A percentile compares a stretch with the other conserved stretches of the same genome.
Evolutionary conservation across 257 asterid genomes (phyloP).

Genomic region (Avicennia marina): DNA sequence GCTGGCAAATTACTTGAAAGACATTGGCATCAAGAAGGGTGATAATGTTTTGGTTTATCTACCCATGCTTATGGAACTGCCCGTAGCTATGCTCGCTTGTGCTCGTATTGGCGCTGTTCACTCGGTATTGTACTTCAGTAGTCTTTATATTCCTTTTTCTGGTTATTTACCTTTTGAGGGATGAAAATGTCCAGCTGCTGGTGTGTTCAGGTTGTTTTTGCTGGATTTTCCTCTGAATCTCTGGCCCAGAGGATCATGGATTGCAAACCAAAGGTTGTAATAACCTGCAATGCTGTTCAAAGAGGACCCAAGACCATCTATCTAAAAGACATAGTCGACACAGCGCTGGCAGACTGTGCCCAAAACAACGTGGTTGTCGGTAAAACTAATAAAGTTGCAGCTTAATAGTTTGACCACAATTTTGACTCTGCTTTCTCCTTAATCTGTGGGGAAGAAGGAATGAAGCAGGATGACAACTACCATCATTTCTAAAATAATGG

Average conservation of each 20-base stretch:
- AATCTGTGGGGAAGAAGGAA: background rate
- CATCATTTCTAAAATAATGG: background rate
- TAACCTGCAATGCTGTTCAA: constrained; percentile 91
- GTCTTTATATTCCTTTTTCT: background rate
- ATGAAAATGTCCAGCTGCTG: constrained; percentile 6
- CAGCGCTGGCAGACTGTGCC: constrained; percentile 64
- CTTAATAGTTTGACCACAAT: constrained; percentile 6
- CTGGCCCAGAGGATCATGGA: constrained; percentile 86
- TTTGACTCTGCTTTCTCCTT: constrained; percentile 1
- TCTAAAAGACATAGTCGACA: constrained; percentile 85
- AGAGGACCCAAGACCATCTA: constrained; percentile 85
- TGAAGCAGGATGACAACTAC: background rate
- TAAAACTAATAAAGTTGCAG: constrained; percentile 22
- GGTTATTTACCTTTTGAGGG: constrained; percentile 5
- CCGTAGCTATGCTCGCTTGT: constrained; percentile 98
- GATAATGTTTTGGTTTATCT: constrained; percentile 85
- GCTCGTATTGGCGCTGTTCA: constrained; percentile 98
- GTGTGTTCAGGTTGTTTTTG: constrained; percentile 79
- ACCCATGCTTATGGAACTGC: constrained; percentile 97
- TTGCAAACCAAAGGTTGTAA: constrained; percentile 84
- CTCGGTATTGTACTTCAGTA: constrained; percentile 50
- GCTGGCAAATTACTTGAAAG: constrained; percentile 98
- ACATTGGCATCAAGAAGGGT: constrained; percentile 74
- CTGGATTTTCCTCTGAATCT: constrained; percentile 94
- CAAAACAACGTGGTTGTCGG: constrained; percentile 56